These are phyloP conservation scores for Scortechinia acanthostroma DNA, from an alignment of 2,329 filamentous ascomycete species.

Conservation along the genomic window DNA sequence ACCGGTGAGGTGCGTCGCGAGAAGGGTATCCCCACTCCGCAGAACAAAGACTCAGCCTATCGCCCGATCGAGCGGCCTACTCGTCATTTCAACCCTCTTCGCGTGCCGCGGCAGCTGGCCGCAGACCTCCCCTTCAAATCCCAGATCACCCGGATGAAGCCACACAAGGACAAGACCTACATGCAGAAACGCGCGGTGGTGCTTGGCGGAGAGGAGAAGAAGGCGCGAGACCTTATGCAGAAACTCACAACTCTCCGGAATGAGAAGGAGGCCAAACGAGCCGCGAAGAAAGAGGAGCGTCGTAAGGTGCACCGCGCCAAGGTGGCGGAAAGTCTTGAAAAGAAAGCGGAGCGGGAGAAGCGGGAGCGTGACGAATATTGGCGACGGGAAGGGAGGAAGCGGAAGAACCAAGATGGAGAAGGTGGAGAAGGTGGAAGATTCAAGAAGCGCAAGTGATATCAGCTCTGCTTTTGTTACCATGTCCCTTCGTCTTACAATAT, in stretches of 20 bases:
- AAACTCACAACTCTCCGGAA: conserved; percentile 86
- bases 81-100: conserved; percentile 73
- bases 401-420: not conserved
- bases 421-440: not conserved
- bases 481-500: too few relatives aligned
- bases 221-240: conserved; percentile 80
- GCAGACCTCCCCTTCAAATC: conserved; percentile 85
- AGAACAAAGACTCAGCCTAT: conserved; percentile 80
- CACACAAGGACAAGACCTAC: conserved; percentile 77
- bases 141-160: conserved; percentile 76
- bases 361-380: conserved; percentile 88
- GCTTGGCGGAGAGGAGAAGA: conserved; percentile 77
- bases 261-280: conserved; percentile 79
- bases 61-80: conserved; percentile 56
- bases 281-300: conserved; percentile 81
- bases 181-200: conserved; percentile 94
- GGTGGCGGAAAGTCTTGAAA: conserved; percentile 75
- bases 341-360: conserved; percentile 80
- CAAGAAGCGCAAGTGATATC: conserved; percentile 2
- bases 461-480: too few relatives aligned
- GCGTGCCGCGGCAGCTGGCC: conserved; percentile 72
- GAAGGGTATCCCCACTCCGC: conserved; percentile 68
- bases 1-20: conserved; percentile 84
- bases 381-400: conserved; percentile 28
- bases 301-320: conserved; percentile 74